These are phyloP conservation scores for Syzygium malaccense DNA, from an alignment of 441 rosid genomes.

Conservation along the genomic window DNA sequence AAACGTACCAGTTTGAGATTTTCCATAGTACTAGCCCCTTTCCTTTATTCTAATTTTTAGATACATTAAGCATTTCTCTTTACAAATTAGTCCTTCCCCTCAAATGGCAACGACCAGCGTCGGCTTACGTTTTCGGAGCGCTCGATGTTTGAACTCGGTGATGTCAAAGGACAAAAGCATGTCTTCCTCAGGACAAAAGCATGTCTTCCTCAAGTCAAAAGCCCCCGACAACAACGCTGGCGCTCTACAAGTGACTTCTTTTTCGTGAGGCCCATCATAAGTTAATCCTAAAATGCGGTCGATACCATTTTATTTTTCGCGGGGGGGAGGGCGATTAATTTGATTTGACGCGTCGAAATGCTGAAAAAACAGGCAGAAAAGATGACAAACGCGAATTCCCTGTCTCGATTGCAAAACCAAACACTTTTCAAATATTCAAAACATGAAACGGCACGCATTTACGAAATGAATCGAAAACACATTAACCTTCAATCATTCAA, in stretches of 20 bases:
- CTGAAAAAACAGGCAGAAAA: neutral
- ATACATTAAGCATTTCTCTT: neutral
- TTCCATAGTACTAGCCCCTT: neutral
- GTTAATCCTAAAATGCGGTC: neutral
- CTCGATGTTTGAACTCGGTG: too few relatives aligned
- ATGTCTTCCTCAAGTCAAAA: neutral
- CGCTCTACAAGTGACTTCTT: too few relatives aligned
- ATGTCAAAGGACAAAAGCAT: too few relatives aligned
- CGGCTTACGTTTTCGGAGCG: too few relatives aligned
- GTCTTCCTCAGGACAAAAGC: too few relatives aligned
- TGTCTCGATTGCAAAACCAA: fast-evolving
- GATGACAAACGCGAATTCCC: fast-evolving
- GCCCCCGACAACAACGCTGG: neutral
- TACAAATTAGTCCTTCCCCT: neutral
- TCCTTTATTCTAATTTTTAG: neutral
- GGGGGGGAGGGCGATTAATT: neutral
- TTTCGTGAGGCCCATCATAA: too few relatives aligned
- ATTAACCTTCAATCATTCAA: neutral
- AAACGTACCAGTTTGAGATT: too few relatives aligned
- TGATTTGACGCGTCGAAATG: fast-evolving
- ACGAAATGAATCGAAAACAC: neutral
- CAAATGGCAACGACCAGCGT: neutral
- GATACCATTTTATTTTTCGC: fast-evolving
- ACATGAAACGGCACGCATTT: fast-evolving
- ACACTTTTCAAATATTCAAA: fast-evolving